Base-by-base conservation (phyloP, 2,329 filamentous ascomycete genomes). In the Aspergillus arachidicola region DNA sequence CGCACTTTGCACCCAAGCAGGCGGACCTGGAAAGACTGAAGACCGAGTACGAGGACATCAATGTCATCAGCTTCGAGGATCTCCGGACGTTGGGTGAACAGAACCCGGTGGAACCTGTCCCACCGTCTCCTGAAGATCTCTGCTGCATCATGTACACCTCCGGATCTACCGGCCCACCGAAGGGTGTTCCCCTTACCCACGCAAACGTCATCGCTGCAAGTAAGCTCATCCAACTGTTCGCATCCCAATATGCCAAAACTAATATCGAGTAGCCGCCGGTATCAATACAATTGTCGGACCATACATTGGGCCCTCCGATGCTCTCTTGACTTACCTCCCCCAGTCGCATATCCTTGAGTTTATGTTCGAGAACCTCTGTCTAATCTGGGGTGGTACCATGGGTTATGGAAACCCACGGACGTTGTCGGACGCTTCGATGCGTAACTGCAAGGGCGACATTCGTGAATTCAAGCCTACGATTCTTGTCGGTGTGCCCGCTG, bases 331-430 rank as follows among this genome's bases (percentile, higher is more conserved):
- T 26, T 99, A 98, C 78, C 87, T 99, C 16, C 95, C 95, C 1
- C 89, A 96, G 59, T 94, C 95, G 2, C 95, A 99, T 76, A 98
- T 98, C 72, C 89, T 99, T 72, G 95, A 99, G 79, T 95, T 97
- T 79, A 91, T 94, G 63, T 92, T 99, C 69, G 95, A 99, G 81
- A 97, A 96, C 77, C 84, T 94, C 9, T 92, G 91, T 63, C 80
- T 99, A 65, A 95, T 89, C 80, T 92, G 94, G 84, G 95, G 95
- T 70, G 94, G 90, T 70, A 94, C 91, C 36, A 89, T 99, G 82
- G 95, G 95, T 62, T 98, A 98, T 77, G 95, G 94, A 64, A 94
- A 92, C 76, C 90, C 93, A 21, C 89, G 92, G 72, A 98, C 95
- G 0, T 84, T 99, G 60, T 92, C 94, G 9, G 94, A 98, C 75